These are phyloP conservation scores for Amanita inopinata DNA, from an alignment of 768 basidiomycete species.

Conservation along the genomic window DNA sequence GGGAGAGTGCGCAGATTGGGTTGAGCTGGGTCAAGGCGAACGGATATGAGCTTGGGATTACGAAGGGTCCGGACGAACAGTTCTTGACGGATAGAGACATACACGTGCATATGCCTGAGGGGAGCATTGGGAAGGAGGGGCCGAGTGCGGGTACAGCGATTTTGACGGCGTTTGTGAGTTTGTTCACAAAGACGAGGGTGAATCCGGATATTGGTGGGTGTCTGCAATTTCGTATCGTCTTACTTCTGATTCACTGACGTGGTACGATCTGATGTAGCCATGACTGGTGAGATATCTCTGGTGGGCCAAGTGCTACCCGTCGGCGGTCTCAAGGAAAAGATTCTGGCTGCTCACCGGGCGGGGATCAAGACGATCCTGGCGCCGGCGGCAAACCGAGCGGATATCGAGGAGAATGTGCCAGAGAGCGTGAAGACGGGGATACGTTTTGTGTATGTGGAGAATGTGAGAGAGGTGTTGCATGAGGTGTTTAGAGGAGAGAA, in stretches of 20 bases:
- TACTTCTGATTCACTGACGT: not conserved
- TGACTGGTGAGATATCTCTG: conserved; percentile 97
- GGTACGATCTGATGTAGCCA: conserved; percentile 42
- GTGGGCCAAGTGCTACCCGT: conserved; percentile 95
- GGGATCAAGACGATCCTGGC: conserved; percentile 90
- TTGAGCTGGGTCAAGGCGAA: conserved; percentile 90
- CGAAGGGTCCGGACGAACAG: conserved; percentile 56
- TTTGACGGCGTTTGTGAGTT: conserved; percentile 79
- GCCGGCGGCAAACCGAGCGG: conserved; percentile 80
- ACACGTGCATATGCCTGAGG: conserved; percentile 97
- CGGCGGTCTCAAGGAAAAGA: conserved; percentile 93
- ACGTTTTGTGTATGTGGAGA: conserved; percentile 90
- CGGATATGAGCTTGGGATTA: conserved; percentile 84
- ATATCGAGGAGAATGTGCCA: conserved; percentile 97
- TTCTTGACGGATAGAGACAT: conserved; percentile 82
- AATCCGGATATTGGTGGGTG: conserved; percentile 79
- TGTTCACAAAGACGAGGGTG: conserved; percentile 81
- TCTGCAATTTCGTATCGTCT: not conserved
- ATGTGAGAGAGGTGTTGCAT: conserved; percentile 79
- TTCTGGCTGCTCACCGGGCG: conserved; percentile 92
- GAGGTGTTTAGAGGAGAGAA: conserved; percentile 69
- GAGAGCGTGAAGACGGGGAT: conserved; percentile 94
- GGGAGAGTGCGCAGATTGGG: conserved; percentile 92
- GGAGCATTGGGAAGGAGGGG: conserved; percentile 89
- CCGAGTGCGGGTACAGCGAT: conserved; percentile 96